Evolutionary conservation across 768 basidiomycete species (phyloP).

Genomic region (Tylopilus vinaceipallidus): DNA sequence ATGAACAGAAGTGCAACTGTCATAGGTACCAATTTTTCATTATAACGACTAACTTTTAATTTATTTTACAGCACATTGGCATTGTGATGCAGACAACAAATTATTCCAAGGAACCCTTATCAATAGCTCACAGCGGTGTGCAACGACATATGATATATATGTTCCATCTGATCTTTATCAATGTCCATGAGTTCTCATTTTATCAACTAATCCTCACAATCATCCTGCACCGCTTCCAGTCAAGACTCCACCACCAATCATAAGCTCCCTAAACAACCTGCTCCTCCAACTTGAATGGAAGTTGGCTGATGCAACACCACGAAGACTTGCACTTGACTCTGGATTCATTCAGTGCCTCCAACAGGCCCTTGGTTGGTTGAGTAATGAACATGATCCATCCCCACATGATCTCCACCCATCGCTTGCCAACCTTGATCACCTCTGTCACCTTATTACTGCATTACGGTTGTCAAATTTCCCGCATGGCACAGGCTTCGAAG

Average conservation of each 20-base stretch:
- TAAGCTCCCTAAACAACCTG: background rate
- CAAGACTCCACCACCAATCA: background rate
- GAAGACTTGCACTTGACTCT: background rate
- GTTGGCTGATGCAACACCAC: conserved; percentile 1
- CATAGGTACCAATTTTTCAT: background rate
- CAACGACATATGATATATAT: background rate
- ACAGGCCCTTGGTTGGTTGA: background rate
- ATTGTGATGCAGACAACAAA: background rate
- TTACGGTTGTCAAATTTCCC: background rate
- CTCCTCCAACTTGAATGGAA: background rate
- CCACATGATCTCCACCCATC: background rate
- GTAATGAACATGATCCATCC: background rate
- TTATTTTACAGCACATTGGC: background rate
- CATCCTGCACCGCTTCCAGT: background rate
- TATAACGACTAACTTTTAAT: background rate
- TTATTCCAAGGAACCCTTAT: background rate
- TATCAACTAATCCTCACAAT: no score
- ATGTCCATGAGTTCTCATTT: background rate
- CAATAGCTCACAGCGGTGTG: background rate
- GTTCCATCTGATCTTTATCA: background rate
- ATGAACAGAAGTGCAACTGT: conserved; percentile 17
- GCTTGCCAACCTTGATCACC: background rate
- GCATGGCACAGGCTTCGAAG: background rate
- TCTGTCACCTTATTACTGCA: background rate
- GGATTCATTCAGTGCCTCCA: background rate